Evolutionary conservation across 768 basidiomycete species (phyloP).

Genomic region (Phylloporus arenicola): DNA sequence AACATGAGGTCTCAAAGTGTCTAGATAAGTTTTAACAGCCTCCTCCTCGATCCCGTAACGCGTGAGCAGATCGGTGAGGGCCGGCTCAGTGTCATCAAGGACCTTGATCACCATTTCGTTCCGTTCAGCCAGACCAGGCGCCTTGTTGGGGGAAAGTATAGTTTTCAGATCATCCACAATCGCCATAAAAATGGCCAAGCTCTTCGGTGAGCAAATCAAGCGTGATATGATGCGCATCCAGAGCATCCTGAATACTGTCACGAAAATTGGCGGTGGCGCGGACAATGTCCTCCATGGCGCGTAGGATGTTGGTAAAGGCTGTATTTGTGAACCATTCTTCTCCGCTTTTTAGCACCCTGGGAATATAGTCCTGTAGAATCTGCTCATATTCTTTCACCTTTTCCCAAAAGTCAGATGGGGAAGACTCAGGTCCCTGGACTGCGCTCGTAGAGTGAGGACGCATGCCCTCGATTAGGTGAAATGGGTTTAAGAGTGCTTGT

Average conservation of each 20-base stretch:
- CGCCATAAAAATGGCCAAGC: slow-evolving; percentile 4
- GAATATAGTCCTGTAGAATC: slow-evolving; percentile 1
- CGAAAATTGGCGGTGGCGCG: slow-evolving; percentile 10
- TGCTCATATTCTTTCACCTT: neutral
- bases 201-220: slow-evolving; percentile 7
- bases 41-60: slow-evolving; percentile 8
- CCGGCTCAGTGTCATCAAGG: slow-evolving; percentile 2
- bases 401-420: slow-evolving; percentile 12
- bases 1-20: slow-evolving; percentile 4
- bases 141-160: neutral
- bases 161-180: slow-evolving; percentile 3
- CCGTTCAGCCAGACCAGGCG: slow-evolving; percentile 4
- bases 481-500: neutral
- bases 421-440: neutral
- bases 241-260: slow-evolving; percentile 1
- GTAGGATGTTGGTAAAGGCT: slow-evolving; percentile 1
- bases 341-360: slow-evolving; percentile 3
- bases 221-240: slow-evolving; percentile 6
- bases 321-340: neutral
- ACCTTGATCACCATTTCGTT: slow-evolving; percentile 3
- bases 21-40: slow-evolving; percentile 1
- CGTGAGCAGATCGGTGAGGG: neutral
- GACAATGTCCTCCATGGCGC: slow-evolving; percentile 10
- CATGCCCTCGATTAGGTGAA: neutral
- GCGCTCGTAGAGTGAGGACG: neutral